A percentile compares a stretch with the other conserved stretches of the same genome.
These are phyloP conservation scores for Backusella luteola DNA, from an alignment of 192 early-diverging fungal species.

Conservation along the genomic window DNA sequence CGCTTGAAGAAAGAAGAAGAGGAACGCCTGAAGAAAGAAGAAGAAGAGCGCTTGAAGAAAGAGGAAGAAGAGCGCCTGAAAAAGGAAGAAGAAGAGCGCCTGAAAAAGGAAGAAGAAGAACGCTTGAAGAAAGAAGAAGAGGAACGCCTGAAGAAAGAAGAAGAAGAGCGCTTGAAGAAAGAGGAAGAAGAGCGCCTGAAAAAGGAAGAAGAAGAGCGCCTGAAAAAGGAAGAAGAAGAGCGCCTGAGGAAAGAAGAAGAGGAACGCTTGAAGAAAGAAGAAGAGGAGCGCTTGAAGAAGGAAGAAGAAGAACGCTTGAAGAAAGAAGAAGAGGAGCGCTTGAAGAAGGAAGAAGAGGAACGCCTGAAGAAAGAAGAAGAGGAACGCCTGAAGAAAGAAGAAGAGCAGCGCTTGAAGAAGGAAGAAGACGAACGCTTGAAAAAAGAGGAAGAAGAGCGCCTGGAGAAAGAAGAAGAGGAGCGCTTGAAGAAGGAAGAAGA, in stretches of 20 bases:
- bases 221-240: neutral
- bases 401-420: neutral
- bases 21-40: neutral
- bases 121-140: neutral
- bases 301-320: neutral
- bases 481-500: neutral
- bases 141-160: neutral
- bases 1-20: neutral
- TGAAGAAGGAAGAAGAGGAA: neutral
- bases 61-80: neutral
- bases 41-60: neutral
- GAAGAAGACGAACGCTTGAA: neutral
- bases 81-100: neutral
- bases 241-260: neutral
- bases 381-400: too few species aligned
- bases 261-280: neutral
- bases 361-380: neutral
- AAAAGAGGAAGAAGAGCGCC: neutral
- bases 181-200: neutral
- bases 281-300: neutral
- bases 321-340: neutral
- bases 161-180: neutral
- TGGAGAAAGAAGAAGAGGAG: neutral
- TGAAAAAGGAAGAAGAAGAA: neutral
- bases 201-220: neutral